phyloP scores from a whole-genome alignment of 352 stramenopile genomes.

The Pythium biforme region DNA sequence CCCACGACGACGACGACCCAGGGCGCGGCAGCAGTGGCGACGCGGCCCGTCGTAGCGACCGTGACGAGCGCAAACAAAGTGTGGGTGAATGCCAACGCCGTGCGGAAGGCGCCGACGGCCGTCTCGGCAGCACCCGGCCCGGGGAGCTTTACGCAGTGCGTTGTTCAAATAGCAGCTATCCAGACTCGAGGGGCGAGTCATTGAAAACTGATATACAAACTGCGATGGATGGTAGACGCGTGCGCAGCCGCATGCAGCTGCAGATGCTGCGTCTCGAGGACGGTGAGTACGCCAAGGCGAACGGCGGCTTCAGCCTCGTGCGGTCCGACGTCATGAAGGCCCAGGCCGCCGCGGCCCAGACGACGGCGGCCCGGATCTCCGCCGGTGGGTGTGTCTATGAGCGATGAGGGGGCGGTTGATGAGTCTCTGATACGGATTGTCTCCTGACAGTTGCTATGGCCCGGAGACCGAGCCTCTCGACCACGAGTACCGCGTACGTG shows the following conservation, averaged over 20 bases:
- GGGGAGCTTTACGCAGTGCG: constrained; percentile 24
- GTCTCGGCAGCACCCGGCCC: background rate
- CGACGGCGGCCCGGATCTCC: background rate
- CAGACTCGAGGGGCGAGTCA: too few species aligned
- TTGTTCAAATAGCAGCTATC: background rate
- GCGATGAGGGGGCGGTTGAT: background rate
- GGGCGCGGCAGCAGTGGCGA: too few species aligned
- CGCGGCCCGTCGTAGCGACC: background rate
- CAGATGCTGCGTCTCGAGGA: constrained; percentile 60
- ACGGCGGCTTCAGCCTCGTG: constrained; percentile 70
- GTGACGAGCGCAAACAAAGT: constrained; percentile 53
- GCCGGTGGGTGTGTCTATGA: background rate
- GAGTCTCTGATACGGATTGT: background rate
- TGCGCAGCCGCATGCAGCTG: constrained; percentile 46
- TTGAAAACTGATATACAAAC: too few species aligned
- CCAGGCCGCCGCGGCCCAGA: constrained; percentile 5
- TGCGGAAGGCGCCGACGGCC: background rate
- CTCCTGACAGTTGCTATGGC: background rate
- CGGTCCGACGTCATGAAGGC: constrained; percentile 48
- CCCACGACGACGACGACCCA: constrained; percentile 1
- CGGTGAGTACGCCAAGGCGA: constrained; percentile 71
- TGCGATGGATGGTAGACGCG: constrained; percentile 26
- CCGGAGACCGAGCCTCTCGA: constrained; percentile 2
- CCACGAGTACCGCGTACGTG: constrained; percentile 10
- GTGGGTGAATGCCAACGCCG: constrained; percentile 36